Evolutionary conservation across 768 basidiomycete species (phyloP).

Genomic region (Calocybe indica): DNA sequence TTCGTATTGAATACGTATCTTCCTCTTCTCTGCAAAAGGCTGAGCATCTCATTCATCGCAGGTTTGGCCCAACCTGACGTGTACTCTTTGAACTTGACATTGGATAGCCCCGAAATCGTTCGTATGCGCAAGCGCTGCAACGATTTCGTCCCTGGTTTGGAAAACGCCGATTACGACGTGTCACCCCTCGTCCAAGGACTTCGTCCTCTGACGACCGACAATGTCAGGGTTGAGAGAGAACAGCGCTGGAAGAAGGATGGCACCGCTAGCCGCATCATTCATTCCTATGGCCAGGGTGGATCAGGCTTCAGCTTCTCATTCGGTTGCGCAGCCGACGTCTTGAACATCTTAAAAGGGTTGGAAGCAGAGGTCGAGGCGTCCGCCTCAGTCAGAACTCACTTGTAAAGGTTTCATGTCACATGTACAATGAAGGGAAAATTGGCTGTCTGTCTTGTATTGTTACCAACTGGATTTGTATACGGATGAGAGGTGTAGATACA

Average conservation of each 20-base stretch:
- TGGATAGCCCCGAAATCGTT: slow-evolving; percentile 20
- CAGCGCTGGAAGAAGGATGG: slow-evolving; percentile 14
- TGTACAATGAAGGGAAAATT: no score
- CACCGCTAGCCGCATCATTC: slow-evolving; percentile 3
- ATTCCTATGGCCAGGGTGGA: slow-evolving; percentile 21
- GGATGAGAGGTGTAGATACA: no score
- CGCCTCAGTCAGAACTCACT: not conserved
- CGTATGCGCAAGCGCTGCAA: slow-evolving; percentile 24
- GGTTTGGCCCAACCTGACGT: slow-evolving; percentile 20
- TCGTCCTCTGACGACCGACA: slow-evolving; percentile 18
- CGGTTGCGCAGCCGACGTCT: slow-evolving; percentile 2
- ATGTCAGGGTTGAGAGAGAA: slow-evolving; percentile 23
- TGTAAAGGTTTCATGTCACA: not conserved
- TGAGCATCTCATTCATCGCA: not conserved
- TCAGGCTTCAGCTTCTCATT: slow-evolving; percentile 3
- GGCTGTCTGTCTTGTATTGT: no score
- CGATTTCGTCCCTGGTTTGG: slow-evolving; percentile 19
- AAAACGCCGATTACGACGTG: slow-evolving; percentile 18
- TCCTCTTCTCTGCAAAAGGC: not conserved
- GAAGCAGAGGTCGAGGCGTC: not conserved
- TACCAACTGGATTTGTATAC: no score
- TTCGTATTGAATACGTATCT: not conserved
- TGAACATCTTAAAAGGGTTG: not conserved
- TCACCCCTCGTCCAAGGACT: slow-evolving; percentile 22
- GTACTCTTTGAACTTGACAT: slow-evolving; percentile 16